Evolutionary conservation across 371 early-diverging fungal species (phyloP).

Genomic region (Mortierella sp.): DNA sequence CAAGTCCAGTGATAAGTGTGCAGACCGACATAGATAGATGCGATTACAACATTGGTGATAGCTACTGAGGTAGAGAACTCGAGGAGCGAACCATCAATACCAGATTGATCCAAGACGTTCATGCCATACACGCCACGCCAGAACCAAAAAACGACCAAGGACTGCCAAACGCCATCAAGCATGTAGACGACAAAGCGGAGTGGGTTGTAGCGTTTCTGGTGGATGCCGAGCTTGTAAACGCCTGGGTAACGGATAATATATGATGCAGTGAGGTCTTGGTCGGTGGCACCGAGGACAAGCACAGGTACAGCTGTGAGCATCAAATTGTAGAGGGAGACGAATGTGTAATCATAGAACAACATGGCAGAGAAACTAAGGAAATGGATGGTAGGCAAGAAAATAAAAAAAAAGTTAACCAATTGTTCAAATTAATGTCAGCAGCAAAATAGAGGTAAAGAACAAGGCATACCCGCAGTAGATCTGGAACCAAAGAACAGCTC

Average conservation of each 20-base stretch:
- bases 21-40: slow-evolving; percentile 79
- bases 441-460: neutral
- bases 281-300: slow-evolving; percentile 71
- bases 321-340: slow-evolving; percentile 85
- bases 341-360: slow-evolving; percentile 90
- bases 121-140: slow-evolving; percentile 64
- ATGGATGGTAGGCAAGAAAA: neutral
- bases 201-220: slow-evolving; percentile 69
- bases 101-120: slow-evolving; percentile 45
- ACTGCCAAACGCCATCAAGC: slow-evolving; percentile 80
- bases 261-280: slow-evolving; percentile 70
- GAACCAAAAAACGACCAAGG: slow-evolving; percentile 73
- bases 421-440: neutral
- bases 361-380: slow-evolving; percentile 78
- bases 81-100: slow-evolving; percentile 60
- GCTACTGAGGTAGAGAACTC: slow-evolving; percentile 75
- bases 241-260: slow-evolving; percentile 74
- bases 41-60: slow-evolving; percentile 71
- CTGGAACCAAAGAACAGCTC: slow-evolving; percentile 87
- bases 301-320: slow-evolving; percentile 84
- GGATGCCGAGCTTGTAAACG: slow-evolving; percentile 75
- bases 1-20: slow-evolving; percentile 85
- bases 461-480: slow-evolving; percentile 76
- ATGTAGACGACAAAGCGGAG: slow-evolving; percentile 74
- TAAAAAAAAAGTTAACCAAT: neutral